Base-by-base conservation (phyloP, 345 rosid genomes). In the Psidium friedrichsthalianum region DNA sequence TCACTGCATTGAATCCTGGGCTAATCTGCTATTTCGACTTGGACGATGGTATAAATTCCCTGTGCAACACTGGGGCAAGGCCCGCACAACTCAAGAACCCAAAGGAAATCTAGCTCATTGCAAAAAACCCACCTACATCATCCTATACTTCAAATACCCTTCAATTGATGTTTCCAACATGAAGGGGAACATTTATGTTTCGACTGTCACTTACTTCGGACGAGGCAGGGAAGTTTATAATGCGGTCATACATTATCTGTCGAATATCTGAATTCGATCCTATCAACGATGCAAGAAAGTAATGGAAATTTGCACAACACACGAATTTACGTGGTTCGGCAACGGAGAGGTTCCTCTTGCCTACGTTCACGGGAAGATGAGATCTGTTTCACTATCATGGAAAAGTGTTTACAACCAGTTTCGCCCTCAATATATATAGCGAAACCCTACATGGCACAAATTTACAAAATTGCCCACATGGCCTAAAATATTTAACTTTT, bases 121-220 rank as follows among this genome's bases (percentile, higher is more conserved):
- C 88, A 87, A n/a, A 56, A 88, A 85, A 16, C 21, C 87, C 54
- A 44, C 21, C 64, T 6, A 18, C 22, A 82, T 83, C 87, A 24
- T 57, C 92, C 74, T 86, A 90, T 49, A 93, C 74, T 87, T 93
- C 18, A 90, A 92, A 86, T 90, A 90, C 82, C 93, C 92, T 47
- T 92, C 93, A 24, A 89, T 92, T 40, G 90, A 90, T 6, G 90
- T 89, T 18, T 90, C 92, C 76, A 88, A 76, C 80, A 80, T 90
- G 92, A 86, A 81, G 6, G 91, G 93, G 86, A 88, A 85, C 56
- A 86, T 90, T 57, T 86, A 91, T 11, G 87, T 91, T 36, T 85
- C 90, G 64, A 90, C 90, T 56, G 93, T 91, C 54, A 92, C 94
- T 18, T 92, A 91, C 80, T 88, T 89, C 11, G 91, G 93, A 6